Conservation (phyloP, 768 basidiomycete genomes). For the Trametes coccinea region DNA sequence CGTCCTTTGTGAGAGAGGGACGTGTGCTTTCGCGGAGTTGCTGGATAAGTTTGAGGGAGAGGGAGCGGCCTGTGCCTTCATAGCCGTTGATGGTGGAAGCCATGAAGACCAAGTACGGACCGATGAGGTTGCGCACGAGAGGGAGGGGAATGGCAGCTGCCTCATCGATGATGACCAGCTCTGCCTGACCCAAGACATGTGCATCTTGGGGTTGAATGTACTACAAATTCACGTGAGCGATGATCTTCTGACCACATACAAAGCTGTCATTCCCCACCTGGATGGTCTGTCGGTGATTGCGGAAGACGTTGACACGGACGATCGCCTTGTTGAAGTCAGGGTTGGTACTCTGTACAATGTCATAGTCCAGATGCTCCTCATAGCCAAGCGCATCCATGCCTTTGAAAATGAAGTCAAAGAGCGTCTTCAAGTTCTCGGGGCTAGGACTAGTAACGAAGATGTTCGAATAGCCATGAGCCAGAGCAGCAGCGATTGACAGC, state of each 20-base stretch:
- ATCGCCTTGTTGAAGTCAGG: slow-evolving; percentile 94
- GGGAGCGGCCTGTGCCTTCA: slow-evolving; percentile 98
- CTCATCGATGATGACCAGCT: slow-evolving; percentile 96
- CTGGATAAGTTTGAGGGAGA: slow-evolving; percentile 96
- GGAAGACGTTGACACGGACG: slow-evolving; percentile 92
- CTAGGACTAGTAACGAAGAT: slow-evolving; percentile 98
- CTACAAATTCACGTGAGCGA: slow-evolving; percentile 39
- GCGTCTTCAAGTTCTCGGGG: slow-evolving; percentile 94
- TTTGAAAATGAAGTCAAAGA: slow-evolving; percentile 99
- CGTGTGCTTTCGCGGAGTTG: slow-evolving; percentile 91
- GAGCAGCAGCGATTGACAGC: slow-evolving; percentile 87
- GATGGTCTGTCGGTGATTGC: slow-evolving; percentile 92
- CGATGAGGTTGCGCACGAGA: slow-evolving; percentile 91
- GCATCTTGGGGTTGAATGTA: slow-evolving; percentile 99
- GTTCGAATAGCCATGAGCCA: slow-evolving; percentile 94
- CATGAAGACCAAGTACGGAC: slow-evolving; percentile 96
- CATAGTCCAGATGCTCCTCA: slow-evolving; percentile 97
- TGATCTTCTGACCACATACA: neutral
- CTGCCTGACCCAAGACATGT: slow-evolving; percentile 96
- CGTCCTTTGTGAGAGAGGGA: slow-evolving; percentile 71
- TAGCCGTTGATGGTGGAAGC: slow-evolving; percentile 99
- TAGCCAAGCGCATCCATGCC: slow-evolving; percentile 93
- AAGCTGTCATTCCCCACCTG: slow-evolving; percentile 53
- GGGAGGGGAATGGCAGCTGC: slow-evolving; percentile 98
- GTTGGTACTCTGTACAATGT: slow-evolving; percentile 93